Percentiles rank a stretch among this genome's conserved stretches.
phyloP scores from a whole-genome alignment of 371 early-diverging fungal genomes.

The Coemansia sp. region DNA sequence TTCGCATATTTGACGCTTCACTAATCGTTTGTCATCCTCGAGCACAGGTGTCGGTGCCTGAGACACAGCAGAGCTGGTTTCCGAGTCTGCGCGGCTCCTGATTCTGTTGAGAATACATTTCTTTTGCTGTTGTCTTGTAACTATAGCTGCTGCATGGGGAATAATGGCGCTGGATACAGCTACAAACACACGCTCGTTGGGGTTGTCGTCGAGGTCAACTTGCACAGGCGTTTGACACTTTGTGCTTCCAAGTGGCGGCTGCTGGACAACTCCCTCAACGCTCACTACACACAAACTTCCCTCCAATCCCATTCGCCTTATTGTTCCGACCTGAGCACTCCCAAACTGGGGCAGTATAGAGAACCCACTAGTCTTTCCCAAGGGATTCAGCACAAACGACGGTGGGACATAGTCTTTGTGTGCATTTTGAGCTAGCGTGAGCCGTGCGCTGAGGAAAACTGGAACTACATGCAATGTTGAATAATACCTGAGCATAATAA shows the following conservation, averaged over 20 bases:
- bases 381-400: constrained; percentile 11
- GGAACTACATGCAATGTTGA: constrained; percentile 2
- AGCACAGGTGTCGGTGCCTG: background rate
- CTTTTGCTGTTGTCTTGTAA: background rate
- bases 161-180: constrained; percentile 3
- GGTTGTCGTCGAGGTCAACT: constrained; percentile 23
- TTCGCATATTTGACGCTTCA: constrained; percentile 2
- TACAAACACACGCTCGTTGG: constrained; percentile 21
- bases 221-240: constrained; percentile 17
- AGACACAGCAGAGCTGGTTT: background rate
- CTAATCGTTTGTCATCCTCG: background rate
- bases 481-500: no score
- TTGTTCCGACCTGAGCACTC: constrained; percentile 28
- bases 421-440: constrained; percentile 10
- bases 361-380: background rate
- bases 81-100: background rate
- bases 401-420: constrained; percentile 23
- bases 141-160: background rate
- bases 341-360: constrained; percentile 37
- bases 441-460: constrained; percentile 14
- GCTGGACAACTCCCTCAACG: constrained; percentile 39
- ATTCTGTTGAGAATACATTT: background rate
- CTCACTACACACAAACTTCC: constrained; percentile 30
- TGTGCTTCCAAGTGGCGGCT: constrained; percentile 32
- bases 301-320: background rate